Evolutionary conservation across 805 yeast genomes (phyloP).

Genomic region (Candida incommunis): DNA sequence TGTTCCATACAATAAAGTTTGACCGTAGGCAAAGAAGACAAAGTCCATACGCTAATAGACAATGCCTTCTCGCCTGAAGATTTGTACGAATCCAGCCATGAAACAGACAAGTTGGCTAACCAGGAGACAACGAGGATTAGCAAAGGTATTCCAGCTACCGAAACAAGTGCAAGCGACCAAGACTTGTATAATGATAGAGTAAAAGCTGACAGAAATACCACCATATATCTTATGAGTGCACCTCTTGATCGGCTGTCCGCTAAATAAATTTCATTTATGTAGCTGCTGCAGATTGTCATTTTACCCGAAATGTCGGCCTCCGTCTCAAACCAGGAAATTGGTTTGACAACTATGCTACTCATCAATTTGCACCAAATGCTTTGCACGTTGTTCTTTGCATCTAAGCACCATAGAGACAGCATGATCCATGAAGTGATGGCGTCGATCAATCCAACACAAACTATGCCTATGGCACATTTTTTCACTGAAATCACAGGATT

Average conservation of each 20-base stretch:
- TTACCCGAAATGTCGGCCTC: background rate
- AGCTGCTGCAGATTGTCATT: background rate
- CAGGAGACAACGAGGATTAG: slow-evolving; percentile 34
- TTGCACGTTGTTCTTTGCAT: background rate
- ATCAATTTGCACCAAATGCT: background rate
- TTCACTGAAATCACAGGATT: background rate
- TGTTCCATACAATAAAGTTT: slow-evolving; percentile 44
- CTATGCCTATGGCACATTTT: background rate
- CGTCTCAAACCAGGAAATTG: background rate
- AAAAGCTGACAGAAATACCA: background rate
- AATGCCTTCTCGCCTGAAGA: slow-evolving; percentile 39
- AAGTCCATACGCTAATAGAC: slow-evolving; percentile 53
- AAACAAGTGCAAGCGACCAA: slow-evolving; percentile 73
- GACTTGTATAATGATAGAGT: slow-evolving; percentile 48
- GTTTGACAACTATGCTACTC: background rate
- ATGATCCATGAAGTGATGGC: background rate
- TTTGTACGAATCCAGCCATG: slow-evolving; percentile 44
- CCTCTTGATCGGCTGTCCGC: background rate
- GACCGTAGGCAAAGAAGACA: slow-evolving; percentile 45
- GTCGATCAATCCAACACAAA: background rate
- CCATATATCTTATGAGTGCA: background rate
- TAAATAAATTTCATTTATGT: background rate
- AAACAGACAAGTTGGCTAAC: slow-evolving; percentile 38
- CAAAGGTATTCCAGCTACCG: slow-evolving; percentile 62
- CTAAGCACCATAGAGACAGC: background rate